phyloP scores from a whole-genome alignment of 2,329 filamentous ascomycete species.

The Pestalotiopsis sp. region DNA sequence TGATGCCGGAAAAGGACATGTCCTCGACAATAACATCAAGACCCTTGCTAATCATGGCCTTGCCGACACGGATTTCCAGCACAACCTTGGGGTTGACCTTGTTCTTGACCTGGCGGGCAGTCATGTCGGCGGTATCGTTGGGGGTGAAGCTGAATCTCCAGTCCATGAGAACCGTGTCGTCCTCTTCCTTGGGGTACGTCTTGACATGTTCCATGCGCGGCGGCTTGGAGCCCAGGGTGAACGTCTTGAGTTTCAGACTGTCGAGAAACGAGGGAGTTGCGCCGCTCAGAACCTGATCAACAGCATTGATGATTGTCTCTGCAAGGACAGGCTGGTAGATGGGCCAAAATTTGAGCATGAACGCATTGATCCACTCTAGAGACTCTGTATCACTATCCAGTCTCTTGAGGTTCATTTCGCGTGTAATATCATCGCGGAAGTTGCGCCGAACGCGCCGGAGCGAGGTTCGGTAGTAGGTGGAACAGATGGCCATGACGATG shows the following conservation, averaged over 20 bases:
- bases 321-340: slow-evolving; percentile 96
- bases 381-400: slow-evolving; percentile 91
- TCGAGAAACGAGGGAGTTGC: slow-evolving; percentile 92
- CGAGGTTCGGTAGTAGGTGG: slow-evolving; percentile 96
- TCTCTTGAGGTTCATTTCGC: slow-evolving; percentile 84
- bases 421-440: slow-evolving; percentile 89
- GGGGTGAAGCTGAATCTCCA: slow-evolving; percentile 99
- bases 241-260: slow-evolving; percentile 89
- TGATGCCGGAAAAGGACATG: slow-evolving; percentile 92
- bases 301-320: slow-evolving; percentile 87
- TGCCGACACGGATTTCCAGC: slow-evolving; percentile 90
- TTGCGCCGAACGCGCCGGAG: slow-evolving; percentile 91
- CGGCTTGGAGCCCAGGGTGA: slow-evolving; percentile 92
- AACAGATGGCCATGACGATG: slow-evolving; percentile 87
- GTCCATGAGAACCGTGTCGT: slow-evolving; percentile 97
- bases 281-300: slow-evolving; percentile 93
- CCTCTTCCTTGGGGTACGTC: slow-evolving; percentile 93
- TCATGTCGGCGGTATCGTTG: slow-evolving; percentile 91
- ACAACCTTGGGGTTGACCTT: slow-evolving; percentile 98
- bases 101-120: slow-evolving; percentile 84
- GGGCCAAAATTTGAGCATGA: slow-evolving; percentile 98
- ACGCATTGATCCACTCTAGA: slow-evolving; percentile 99
- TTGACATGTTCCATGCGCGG: slow-evolving; percentile 97
- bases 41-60: slow-evolving; percentile 95
- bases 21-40: slow-evolving; percentile 97